Base-by-base conservation (phyloP, 148 eudicot genomes). In the Talinum fruticosum region DNA sequence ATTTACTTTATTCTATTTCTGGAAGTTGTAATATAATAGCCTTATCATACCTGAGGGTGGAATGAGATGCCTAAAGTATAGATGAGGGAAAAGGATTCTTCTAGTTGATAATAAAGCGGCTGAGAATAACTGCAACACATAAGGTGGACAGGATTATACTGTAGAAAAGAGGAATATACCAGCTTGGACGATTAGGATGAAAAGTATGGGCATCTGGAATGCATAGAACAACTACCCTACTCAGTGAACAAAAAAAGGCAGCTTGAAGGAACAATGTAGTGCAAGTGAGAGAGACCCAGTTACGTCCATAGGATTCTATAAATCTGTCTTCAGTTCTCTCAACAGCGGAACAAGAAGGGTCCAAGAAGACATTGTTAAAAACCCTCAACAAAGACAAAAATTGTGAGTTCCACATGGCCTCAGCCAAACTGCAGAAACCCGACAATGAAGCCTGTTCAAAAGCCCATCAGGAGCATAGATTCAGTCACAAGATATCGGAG, bases 341-440 rank as follows among this genome's bases (percentile, higher is more conserved):
- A 69, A 57, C 32, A 41, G 53, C 79, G 65, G 30, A 73, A 72
- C 36, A 10, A 44, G 51, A 16, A 16, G 57, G 59, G 29, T 12
- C 26, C 64, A n/a, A 57, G 6, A 57, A 38, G 51, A 45, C 70
- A n/a, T 45, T 34, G 34, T n/a, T 6, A 10, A 49, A 73, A 32
- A 5, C 32, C 74, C 30, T 18, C 0, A 26, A 2, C 4, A 72
- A 69, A 24, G n/a, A n/a, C n/a, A 26, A 54, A 71, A 59, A 36
- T 69, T 41, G 51, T 13, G 19, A 26, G 49, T 30, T 19, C 69
- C 76, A n/a, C n/a, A 88, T 88, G 89, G 87, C 85, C 51, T 79
- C 86, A 62, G 24, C 59, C 65, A 85, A 86, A 62, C 59, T 71
- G 30, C 85, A 86, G 34, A 88, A 84, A 74, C 83, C 86, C 38